Evolutionary conservation across 2,329 filamentous ascomycete species (phyloP).

Genomic region (Rasamsonia emersonii): DNA sequence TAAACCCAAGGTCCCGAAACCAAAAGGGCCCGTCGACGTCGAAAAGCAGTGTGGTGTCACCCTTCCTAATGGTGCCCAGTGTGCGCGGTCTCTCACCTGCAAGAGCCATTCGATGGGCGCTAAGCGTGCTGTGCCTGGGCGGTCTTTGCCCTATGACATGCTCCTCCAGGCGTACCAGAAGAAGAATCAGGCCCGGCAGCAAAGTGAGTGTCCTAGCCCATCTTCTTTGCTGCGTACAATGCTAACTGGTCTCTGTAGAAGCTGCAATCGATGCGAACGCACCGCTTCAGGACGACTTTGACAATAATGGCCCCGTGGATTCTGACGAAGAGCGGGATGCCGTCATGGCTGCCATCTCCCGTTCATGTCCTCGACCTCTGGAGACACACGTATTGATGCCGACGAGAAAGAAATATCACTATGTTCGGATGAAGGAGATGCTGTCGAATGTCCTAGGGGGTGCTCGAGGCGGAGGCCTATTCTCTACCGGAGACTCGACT

Average conservation of each 20-base stretch:
- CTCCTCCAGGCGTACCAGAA: slow-evolving; percentile 82
- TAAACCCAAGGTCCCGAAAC: slow-evolving; percentile 73
- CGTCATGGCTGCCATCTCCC: slow-evolving; percentile 71
- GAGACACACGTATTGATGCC: slow-evolving; percentile 52
- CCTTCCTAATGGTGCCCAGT: slow-evolving; percentile 75
- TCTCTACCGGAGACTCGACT: slow-evolving; percentile 29
- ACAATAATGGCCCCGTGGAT: slow-evolving; percentile 73
- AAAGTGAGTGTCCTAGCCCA: slow-evolving; percentile 55
- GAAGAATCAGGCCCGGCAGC: slow-evolving; percentile 97
- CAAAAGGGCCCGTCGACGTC: slow-evolving; percentile 87
- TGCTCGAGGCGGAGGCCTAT: slow-evolving; percentile 37
- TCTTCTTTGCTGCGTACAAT: slow-evolving; percentile 4
- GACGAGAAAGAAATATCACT: slow-evolving; percentile 48
- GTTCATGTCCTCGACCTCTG: slow-evolving; percentile 70
- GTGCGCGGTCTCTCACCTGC: slow-evolving; percentile 81
- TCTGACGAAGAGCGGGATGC: slow-evolving; percentile 88
- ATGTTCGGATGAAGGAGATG: slow-evolving; percentile 57
- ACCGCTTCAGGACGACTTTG: slow-evolving; percentile 76
- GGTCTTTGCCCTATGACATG: slow-evolving; percentile 88
- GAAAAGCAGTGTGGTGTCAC: slow-evolving; percentile 88
- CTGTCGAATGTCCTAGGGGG: slow-evolving; percentile 50
- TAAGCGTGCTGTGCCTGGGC: slow-evolving; percentile 77
- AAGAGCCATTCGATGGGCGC: slow-evolving; percentile 95
- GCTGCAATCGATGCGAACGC: slow-evolving; percentile 92
- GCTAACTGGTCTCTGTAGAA: slow-evolving; percentile 46